These are phyloP conservation scores for Pyrus betulifolia DNA, from an alignment of 306 rosid genomes.

Conservation along the genomic window DNA sequence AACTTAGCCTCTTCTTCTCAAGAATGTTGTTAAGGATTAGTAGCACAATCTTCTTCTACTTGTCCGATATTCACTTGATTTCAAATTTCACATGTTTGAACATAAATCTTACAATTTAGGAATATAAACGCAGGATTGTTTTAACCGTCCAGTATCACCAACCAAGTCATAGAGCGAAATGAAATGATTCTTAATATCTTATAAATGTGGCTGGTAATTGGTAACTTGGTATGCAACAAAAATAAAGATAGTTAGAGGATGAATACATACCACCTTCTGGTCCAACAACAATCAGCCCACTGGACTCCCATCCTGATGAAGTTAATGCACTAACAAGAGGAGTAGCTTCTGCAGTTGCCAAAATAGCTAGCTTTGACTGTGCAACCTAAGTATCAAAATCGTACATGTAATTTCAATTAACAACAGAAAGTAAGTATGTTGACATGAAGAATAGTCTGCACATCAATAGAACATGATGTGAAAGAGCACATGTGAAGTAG, in stretches of 20 bases:
- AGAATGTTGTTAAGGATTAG: neutral
- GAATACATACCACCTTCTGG: conserved; percentile 84
- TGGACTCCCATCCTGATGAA: conserved; percentile 29
- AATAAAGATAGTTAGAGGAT: neutral
- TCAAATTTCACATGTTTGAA: neutral
- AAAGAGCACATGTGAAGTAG: neutral
- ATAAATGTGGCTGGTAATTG: neutral
- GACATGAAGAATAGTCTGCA: neutral
- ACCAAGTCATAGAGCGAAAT: neutral
- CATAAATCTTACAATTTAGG: neutral
- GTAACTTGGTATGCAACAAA: neutral
- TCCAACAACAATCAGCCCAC: conserved; percentile 73
- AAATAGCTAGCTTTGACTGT: conserved; percentile 56
- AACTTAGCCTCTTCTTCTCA: neutral
- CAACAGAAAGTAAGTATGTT: neutral
- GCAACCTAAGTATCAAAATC: conserved; percentile 39
- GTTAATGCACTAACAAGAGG: conserved; percentile 61
- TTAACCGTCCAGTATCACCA: neutral
- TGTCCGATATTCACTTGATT: neutral
- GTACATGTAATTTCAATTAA: neutral
- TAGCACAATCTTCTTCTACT: neutral
- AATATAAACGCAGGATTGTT: neutral
- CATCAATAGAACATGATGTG: neutral
- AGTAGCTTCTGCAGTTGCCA: conserved; percentile 70
- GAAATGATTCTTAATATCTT: neutral